These are phyloP conservation scores for Pisolithus tinctorius DNA, from an alignment of 768 basidiomycete species.

Conservation along the genomic window DNA sequence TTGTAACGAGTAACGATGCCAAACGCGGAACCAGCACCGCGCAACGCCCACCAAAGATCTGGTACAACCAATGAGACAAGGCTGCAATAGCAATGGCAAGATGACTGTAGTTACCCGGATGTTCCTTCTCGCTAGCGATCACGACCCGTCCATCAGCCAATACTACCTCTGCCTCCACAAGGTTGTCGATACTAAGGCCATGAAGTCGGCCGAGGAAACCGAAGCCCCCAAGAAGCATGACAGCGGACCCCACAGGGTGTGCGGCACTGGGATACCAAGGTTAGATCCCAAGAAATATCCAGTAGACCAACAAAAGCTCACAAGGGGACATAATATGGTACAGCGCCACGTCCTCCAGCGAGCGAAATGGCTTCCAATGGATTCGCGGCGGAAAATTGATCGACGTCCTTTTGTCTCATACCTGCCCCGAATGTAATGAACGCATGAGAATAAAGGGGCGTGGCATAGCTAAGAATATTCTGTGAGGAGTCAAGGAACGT, in stretches of 20 bases:
- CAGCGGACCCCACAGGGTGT: slow-evolving; percentile 72
- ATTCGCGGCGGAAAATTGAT: slow-evolving; percentile 63
- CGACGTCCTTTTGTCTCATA: slow-evolving; percentile 77
- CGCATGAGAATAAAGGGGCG: slow-evolving; percentile 61
- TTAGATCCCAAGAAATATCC: neutral
- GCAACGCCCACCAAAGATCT: slow-evolving; percentile 88
- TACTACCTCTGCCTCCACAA: slow-evolving; percentile 90
- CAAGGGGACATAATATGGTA: slow-evolving; percentile 82
- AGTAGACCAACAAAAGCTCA: slow-evolving; percentile 30
- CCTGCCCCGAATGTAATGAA: slow-evolving; percentile 88
- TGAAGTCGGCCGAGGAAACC: slow-evolving; percentile 80
- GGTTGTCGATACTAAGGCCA: slow-evolving; percentile 83
- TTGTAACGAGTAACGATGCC: slow-evolving; percentile 89
- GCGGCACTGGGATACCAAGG: slow-evolving; percentile 46
- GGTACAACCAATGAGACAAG: slow-evolving; percentile 2
- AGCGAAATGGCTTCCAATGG: slow-evolving; percentile 55
- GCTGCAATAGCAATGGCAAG: neutral
- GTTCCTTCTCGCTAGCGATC: slow-evolving; percentile 62
- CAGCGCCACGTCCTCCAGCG: slow-evolving; percentile 41
- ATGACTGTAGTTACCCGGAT: slow-evolving; percentile 45
- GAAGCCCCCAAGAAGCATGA: slow-evolving; percentile 84
- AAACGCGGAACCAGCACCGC: slow-evolving; percentile 77
- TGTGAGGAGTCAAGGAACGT: slow-evolving; percentile 29
- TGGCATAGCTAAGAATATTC: slow-evolving; percentile 41
- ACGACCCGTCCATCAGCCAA: slow-evolving; percentile 86